Conservation (phyloP, 75 land plant species). For the Cupressus sempervirens region DNA sequence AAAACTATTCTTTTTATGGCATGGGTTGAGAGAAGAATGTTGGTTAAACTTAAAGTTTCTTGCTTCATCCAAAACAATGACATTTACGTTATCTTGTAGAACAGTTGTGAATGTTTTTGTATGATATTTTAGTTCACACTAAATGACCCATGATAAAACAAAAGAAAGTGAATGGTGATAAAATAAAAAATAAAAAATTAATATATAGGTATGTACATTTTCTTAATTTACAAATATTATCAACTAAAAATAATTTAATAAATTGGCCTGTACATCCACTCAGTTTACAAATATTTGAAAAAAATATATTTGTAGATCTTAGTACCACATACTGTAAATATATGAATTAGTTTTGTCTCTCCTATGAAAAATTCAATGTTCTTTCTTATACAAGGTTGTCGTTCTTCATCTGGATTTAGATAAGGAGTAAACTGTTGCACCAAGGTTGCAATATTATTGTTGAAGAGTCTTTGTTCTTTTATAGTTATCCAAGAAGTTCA, state of each 20-base stretch:
- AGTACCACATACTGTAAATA: neutral
- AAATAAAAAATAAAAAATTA: too few species aligned
- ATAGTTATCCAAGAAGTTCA: conserved; percentile 68
- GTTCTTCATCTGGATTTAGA: neutral
- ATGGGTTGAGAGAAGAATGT: too few species aligned
- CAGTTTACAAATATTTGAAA: neutral
- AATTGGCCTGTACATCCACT: conserved; percentile 1
- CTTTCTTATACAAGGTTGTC: neutral
- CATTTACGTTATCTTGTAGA: too few species aligned
- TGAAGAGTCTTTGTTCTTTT: neutral
- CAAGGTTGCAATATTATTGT: neutral
- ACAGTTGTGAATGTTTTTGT: too few species aligned
- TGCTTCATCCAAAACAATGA: too few species aligned
- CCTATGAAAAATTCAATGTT: neutral
- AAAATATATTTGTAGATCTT: neutral
- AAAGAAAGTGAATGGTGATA: too few species aligned
- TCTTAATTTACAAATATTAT: too few species aligned
- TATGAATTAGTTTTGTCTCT: neutral
- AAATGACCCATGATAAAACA: too few species aligned
- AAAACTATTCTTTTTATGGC: too few species aligned
- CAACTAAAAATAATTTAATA: neutral
- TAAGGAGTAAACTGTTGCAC: neutral
- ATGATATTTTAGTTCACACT: too few species aligned
- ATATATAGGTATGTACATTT: too few species aligned
- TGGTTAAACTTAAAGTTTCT: too few species aligned